These are phyloP conservation scores for Alternaria viburni DNA, from an alignment of 2,329 filamentous ascomycete genomes.

Conservation along the genomic window DNA sequence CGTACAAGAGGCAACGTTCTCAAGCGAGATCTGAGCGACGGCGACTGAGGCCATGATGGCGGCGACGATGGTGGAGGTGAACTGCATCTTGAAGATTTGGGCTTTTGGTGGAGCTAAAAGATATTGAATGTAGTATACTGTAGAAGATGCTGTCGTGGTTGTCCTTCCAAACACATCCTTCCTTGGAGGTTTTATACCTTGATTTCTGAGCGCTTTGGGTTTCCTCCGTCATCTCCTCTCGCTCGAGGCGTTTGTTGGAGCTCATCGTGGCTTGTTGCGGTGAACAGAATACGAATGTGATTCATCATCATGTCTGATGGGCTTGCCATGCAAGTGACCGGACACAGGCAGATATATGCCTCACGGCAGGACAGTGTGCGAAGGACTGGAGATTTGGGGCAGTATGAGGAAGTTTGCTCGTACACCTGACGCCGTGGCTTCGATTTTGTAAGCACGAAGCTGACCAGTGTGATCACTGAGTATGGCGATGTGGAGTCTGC, in stretches of 20 bases:
- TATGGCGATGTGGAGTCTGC: neutral
- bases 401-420: neutral
- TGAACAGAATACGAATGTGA: constrained; percentile 1
- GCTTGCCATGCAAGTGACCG: neutral
- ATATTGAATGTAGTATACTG: neutral
- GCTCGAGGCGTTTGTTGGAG: neutral
- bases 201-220: neutral
- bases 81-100: constrained; percentile 5
- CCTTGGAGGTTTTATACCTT: neutral
- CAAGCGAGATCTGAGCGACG: constrained; percentile 2
- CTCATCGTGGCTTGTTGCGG: neutral
- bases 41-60: constrained; percentile 8
- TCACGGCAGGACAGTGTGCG: neutral
- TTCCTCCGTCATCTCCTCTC: neutral
- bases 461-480: neutral
- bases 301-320: neutral
- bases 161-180: neutral
- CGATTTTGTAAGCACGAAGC: neutral
- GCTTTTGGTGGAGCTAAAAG: neutral
- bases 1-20: constrained; percentile 10
- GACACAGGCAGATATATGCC: neutral
- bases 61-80: constrained; percentile 5
- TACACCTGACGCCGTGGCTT: constrained; percentile 2
- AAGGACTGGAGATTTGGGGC: too few relatives aligned
- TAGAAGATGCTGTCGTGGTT: neutral